Conservation (phyloP, 495 filamentous ascomycete species). For the Entonaema liquescens region DNA sequence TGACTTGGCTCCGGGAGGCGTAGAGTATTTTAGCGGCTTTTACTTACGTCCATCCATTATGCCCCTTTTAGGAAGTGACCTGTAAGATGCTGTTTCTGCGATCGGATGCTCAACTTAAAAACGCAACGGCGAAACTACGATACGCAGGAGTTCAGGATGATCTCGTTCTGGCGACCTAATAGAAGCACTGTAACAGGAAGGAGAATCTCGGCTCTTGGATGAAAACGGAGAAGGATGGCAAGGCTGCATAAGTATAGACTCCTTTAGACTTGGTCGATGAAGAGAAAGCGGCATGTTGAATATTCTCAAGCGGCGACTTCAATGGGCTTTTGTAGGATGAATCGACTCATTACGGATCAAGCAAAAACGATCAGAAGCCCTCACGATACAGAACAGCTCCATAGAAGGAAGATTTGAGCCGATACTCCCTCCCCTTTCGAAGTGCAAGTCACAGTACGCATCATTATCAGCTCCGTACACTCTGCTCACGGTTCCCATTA, state of each 20-base stretch:
- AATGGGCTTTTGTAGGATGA: conserved; percentile 44
- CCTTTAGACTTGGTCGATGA: conserved; percentile 37
- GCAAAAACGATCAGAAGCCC: conserved; percentile 15
- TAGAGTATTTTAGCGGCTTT: conserved; percentile 9
- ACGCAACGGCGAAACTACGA: conserved; percentile 19
- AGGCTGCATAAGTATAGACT: conserved; percentile 42
- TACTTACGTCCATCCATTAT: conserved; percentile 51
- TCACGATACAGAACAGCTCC: conserved; percentile 27
- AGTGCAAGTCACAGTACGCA: conserved; percentile 32
- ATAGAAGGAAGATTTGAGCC: conserved; percentile 25
- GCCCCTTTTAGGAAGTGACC: conserved; percentile 16
- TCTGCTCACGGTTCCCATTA: conserved; percentile 25
- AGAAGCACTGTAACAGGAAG: conserved; percentile 22
- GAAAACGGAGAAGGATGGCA: conserved; percentile 21
- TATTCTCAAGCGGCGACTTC: conserved; percentile 35
- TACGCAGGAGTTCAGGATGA: conserved; percentile 7
- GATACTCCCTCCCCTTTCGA: conserved; percentile 26
- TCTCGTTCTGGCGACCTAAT: conserved; percentile 13
- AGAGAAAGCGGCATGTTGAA: conserved; percentile 36
- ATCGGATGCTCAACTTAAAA: conserved; percentile 7
- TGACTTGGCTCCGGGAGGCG: conserved; percentile 6
- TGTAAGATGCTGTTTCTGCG: conserved; percentile 14
- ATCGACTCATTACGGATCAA: conserved; percentile 23
- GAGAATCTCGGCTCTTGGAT: conserved; percentile 21
- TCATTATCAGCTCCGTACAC: conserved; percentile 30